Evolutionary conservation across 1,139 yeast genomes (phyloP).

Genomic region (Tardiomyces blankii): DNA sequence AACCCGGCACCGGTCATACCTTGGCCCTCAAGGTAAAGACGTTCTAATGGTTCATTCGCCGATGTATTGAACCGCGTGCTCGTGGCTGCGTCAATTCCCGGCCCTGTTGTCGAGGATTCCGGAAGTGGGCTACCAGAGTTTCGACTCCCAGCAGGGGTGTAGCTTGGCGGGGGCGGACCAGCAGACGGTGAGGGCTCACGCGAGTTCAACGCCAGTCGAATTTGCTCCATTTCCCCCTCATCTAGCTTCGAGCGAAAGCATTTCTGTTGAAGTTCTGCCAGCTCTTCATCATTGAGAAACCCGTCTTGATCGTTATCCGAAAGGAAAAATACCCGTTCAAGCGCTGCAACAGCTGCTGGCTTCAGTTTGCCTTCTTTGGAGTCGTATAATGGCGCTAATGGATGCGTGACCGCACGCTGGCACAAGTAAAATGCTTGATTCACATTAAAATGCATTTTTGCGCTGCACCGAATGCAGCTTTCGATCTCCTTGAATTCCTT

Average conservation of each 20-base stretch:
- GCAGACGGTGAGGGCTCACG: slow-evolving; percentile 2
- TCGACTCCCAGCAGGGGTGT: too few relatives aligned
- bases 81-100: too few relatives aligned
- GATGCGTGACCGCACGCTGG: slow-evolving; percentile 84
- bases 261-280: slow-evolving; percentile 53
- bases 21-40: slow-evolving; percentile 15
- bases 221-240: slow-evolving; percentile 8
- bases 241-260: slow-evolving; percentile 39
- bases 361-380: slow-evolving; percentile 80
- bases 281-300: slow-evolving; percentile 55
- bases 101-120: too few relatives aligned
- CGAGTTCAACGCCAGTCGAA: slow-evolving; percentile 7
- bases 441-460: slow-evolving; percentile 69
- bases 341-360: slow-evolving; percentile 64
- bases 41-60: not conserved
- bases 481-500: slow-evolving; percentile 92
- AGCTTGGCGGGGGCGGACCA: not conserved
- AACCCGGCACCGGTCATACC: slow-evolving; percentile 75
- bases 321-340: slow-evolving; percentile 69
- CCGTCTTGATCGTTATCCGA: slow-evolving; percentile 92
- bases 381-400: slow-evolving; percentile 88
- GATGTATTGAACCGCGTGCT: not conserved
- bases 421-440: slow-evolving; percentile 82
- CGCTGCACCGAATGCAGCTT: slow-evolving; percentile 81
- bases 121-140: too few relatives aligned